Percentiles rank a stretch among this genome's conserved stretches.
Evolutionary conservation across 805 yeast species (phyloP).

Genomic region (Cyberlindnera saturnus): DNA sequence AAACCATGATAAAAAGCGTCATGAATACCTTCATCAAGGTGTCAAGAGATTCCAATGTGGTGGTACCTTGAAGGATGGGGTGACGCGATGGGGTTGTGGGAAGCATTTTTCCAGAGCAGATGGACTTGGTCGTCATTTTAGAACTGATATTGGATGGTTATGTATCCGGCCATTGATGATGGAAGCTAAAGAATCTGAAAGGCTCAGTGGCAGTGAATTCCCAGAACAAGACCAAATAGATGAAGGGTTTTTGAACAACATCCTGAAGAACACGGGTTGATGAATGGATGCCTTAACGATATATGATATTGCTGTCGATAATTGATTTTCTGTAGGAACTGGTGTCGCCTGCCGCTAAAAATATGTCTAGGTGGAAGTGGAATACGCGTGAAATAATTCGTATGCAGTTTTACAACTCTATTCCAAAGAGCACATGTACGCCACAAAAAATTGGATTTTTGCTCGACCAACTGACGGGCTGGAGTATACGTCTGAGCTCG

Average conservation of each 20-base stretch:
- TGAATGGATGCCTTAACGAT: too few relatives aligned
- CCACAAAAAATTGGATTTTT: too few relatives aligned
- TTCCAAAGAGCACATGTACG: too few relatives aligned
- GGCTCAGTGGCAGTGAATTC: not conserved
- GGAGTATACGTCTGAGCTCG: too few relatives aligned
- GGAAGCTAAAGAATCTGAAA: slow-evolving; percentile 33
- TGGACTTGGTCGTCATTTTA: slow-evolving; percentile 69
- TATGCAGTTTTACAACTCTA: too few relatives aligned
- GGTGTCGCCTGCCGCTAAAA: too few relatives aligned
- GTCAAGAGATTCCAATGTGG: slow-evolving; percentile 63
- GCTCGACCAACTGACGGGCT: too few relatives aligned
- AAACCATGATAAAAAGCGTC: slow-evolving; percentile 71
- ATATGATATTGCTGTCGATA: too few relatives aligned
- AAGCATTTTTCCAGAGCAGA: slow-evolving; percentile 71
- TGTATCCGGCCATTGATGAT: slow-evolving; percentile 63
- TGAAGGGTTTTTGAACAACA: not conserved
- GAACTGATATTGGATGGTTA: slow-evolving; percentile 68
- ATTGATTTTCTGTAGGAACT: too few relatives aligned
- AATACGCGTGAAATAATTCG: too few relatives aligned
- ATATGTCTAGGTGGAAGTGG: too few relatives aligned
- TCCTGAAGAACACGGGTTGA: not conserved
- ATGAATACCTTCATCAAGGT: slow-evolving; percentile 70
- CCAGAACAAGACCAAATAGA: too few relatives aligned
- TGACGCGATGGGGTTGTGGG: slow-evolving; percentile 69
- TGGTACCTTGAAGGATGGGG: slow-evolving; percentile 52